Base-by-base conservation (phyloP, 192 early-diverging fungal genomes). In the Coemansia sp. region DNA sequence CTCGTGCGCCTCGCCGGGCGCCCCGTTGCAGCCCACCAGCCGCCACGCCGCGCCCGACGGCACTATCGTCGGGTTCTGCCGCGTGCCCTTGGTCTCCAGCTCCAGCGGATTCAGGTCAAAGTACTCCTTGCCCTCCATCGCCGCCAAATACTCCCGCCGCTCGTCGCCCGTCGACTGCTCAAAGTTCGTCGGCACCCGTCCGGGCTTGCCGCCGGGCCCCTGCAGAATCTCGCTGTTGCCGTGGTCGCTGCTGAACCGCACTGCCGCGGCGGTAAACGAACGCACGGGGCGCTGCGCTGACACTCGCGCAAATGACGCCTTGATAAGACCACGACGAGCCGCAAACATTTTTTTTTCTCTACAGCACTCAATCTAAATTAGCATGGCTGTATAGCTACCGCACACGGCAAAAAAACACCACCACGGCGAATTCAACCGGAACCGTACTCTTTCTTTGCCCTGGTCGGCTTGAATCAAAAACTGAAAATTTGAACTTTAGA, bases 11-110 rank as follows among this genome's bases (percentile, higher is more conserved):
- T 99, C 96, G 54, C 82, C 90, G 28, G 94, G 92, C 71, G 84
- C 92, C 50, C 96, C 96, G 87, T 77, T 65, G 87, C 96, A 99
- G 25, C 91, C 96, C 54, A 97, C 83, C 60, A 90, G 87, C 40
- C 89, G 86, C 64, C 85, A 81, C 41, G 81, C 81, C 64, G 94
- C 90, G 38, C 80, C 74, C 26, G 91, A 92, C 44, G 78, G 68
- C 46, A 99, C 87, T 54, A 95, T 79, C 55, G 93, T 87, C 54
- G 94, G 96, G 72, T 92, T 83, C 27, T 80, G 72, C 67, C 80
- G 79, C 36, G 96, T 96, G 38, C 89, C 90, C 59, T 85, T 76
- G 63, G 84, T 79, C 23, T 77, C 75, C 64, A 95, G 50, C 25
- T 75, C 36, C 62, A 97, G 79, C 27, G 92, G 91, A 19, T 84